These are phyloP conservation scores for Pilatotrama ljubarskyi DNA, from an alignment of 768 basidiomycete genomes.

Conservation along the genomic window DNA sequence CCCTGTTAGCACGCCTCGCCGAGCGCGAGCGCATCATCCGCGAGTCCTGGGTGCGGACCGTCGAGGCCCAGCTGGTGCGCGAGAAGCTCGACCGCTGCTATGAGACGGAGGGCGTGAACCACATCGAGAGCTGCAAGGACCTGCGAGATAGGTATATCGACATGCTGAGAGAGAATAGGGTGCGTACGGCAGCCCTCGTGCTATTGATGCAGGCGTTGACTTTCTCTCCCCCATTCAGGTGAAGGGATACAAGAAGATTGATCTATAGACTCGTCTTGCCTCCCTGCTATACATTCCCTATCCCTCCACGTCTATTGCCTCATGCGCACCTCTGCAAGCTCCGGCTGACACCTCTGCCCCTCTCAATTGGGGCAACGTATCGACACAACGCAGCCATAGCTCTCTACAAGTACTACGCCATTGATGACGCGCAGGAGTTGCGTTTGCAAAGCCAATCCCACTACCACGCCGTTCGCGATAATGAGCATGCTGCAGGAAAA, in stretches of 20 bases:
- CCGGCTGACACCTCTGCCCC: no score
- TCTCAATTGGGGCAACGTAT: no score
- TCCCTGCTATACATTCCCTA: not conserved
- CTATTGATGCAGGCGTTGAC: not conserved
- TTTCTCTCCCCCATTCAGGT: constrained; percentile 52
- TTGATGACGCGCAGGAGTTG: no score
- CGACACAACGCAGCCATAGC: not conserved
- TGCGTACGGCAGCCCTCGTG: constrained; percentile 40
- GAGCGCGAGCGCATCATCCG: constrained; percentile 76
- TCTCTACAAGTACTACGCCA: not conserved
- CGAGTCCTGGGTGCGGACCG: constrained; percentile 92
- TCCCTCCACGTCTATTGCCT: not conserved
- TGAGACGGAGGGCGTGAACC: constrained; percentile 86
- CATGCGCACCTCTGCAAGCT: not conserved
- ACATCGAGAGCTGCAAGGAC: constrained; percentile 86
- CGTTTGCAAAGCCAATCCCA: no score
- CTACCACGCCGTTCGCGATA: not conserved
- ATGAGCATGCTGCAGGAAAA: not conserved
- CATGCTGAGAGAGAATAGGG: constrained; percentile 81
- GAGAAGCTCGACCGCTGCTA: constrained; percentile 91
- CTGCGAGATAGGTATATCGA: constrained; percentile 77
- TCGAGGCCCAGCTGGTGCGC: constrained; percentile 88
- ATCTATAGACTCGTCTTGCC: constrained; percentile 37
- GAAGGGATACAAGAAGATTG: constrained; percentile 82
- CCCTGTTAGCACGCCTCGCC: constrained; percentile 53